These are phyloP conservation scores for Elongisporangium undulatum DNA, from an alignment of 352 stramenopile genomes.

Conservation along the genomic window DNA sequence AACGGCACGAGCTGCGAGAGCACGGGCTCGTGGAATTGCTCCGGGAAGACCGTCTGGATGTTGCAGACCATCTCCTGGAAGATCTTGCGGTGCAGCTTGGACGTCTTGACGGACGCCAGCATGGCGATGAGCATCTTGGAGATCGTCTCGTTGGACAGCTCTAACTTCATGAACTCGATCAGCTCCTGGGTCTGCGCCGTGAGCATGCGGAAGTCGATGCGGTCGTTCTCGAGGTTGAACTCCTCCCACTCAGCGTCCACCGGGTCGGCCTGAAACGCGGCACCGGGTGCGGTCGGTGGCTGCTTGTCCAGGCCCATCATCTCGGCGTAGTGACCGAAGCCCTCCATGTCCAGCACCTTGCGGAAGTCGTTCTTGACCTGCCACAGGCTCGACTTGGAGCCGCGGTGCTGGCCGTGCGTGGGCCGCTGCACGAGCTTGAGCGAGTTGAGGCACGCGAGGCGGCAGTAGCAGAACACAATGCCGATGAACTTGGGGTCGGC, in stretches of 20 bases:
- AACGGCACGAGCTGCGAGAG: conserved; percentile 70
- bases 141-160: conserved; percentile 73
- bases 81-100: conserved; percentile 84
- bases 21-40: conserved; percentile 56
- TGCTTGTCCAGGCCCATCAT: conserved; percentile 69
- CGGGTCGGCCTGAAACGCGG: conserved; percentile 18
- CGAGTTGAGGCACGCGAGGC: conserved; percentile 77
- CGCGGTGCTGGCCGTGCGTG: conserved; percentile 35
- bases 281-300: not conserved
- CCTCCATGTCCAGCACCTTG: conserved; percentile 76
- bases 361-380: conserved; percentile 82
- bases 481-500: conserved; percentile 70
- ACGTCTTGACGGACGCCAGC: conserved; percentile 80
- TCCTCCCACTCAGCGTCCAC: conserved; percentile 84
- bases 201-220: conserved; percentile 83
- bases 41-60: conserved; percentile 71
- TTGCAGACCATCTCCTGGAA: conserved; percentile 88
- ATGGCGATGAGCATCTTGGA: conserved; percentile 83
- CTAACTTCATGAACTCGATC: conserved; percentile 51
- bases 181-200: conserved; percentile 61
- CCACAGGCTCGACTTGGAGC: conserved; percentile 69
- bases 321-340: conserved; percentile 61
- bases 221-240: conserved; percentile 83
- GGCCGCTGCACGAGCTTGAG: conserved; percentile 70
- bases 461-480: conserved; percentile 81